Evolutionary conservation across 1,139 yeast species (phyloP), one percentile per base, ranked within the genome.

Genomic region (Eremothecium gossypii): DNA sequence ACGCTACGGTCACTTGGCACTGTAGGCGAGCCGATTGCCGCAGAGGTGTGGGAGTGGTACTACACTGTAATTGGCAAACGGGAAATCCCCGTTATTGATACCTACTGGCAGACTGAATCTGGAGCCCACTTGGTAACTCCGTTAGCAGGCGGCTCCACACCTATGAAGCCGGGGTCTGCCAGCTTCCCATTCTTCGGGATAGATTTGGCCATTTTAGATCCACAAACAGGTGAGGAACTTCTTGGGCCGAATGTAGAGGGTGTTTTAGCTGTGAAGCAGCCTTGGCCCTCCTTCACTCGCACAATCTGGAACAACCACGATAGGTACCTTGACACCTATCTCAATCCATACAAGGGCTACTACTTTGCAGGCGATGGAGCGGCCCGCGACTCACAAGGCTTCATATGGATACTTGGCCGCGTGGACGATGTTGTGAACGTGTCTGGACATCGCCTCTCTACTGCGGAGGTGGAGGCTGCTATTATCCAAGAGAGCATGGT

Each of bases 31-130:
- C 95, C 95, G 49, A 84, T 84, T 63, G 93, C 95, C 30, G 85
- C 89, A 35, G 95, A 84, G 59, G 87, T 84, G 45, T 84, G 95
- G 95, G 86, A 82, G 59, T 84, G 95, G 95, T 84, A 83, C 63
- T 79, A 78, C 55, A 85, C 82, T 50, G 71, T 78, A 51, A 77
- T 84, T 54, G 95, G 95, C 54, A 73, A 83, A 54, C 76, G 75
- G 37, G 73, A 80, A 61, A 81, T 83, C 40, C 85, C 83, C 55
- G 77, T 82, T 52, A 77, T 79, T 50, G 91, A 82, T 64, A 81
- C 91, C 38, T 81, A 82, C 67, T 82, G 91, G 91, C 87, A 81
- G 70, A 82, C 91, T 6, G 91, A 82, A 62, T 77, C 85, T 11
- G 89, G 89, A 13, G 76, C 85, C 29, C 89, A 81, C 55, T 66